Evolutionary conservation across 306 rosid genomes (phyloP).

Genomic region (Corylus heterophylla): DNA sequence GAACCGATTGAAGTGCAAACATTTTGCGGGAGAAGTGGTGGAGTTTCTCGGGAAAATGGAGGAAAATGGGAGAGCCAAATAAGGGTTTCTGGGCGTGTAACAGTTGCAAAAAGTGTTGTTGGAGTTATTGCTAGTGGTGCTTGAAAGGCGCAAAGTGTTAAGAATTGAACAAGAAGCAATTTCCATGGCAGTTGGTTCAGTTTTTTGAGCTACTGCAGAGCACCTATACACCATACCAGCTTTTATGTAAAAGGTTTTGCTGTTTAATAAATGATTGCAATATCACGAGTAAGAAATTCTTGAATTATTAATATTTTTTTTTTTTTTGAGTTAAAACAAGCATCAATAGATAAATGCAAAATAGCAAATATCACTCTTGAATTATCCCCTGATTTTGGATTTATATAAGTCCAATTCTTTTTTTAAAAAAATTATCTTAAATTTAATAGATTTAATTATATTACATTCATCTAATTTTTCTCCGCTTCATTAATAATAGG

Average conservation of each 20-base stretch:
- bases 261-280: not conserved
- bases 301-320: too few relatives aligned
- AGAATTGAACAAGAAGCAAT: not conserved
- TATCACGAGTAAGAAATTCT: too few relatives aligned
- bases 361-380: too few relatives aligned
- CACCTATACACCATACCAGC: not conserved
- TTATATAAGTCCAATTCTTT: too few relatives aligned
- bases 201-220: not conserved
- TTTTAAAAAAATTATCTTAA: too few relatives aligned
- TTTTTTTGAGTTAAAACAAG: too few relatives aligned
- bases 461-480: too few relatives aligned
- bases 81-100: not conserved
- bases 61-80: conserved; percentile 7
- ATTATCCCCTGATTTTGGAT: too few relatives aligned
- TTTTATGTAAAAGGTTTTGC: not conserved
- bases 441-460: too few relatives aligned
- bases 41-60: conserved; percentile 25
- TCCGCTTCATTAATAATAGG: too few relatives aligned
- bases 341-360: too few relatives aligned
- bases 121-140: not conserved
- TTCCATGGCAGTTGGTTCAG: not conserved
- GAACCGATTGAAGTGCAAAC: conserved; percentile 35
- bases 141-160: not conserved
- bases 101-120: not conserved
- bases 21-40: conserved; percentile 34